These are phyloP conservation scores for Phytophthora sojae DNA, from an alignment of 352 stramenopile genomes.

Conservation along the genomic window DNA sequence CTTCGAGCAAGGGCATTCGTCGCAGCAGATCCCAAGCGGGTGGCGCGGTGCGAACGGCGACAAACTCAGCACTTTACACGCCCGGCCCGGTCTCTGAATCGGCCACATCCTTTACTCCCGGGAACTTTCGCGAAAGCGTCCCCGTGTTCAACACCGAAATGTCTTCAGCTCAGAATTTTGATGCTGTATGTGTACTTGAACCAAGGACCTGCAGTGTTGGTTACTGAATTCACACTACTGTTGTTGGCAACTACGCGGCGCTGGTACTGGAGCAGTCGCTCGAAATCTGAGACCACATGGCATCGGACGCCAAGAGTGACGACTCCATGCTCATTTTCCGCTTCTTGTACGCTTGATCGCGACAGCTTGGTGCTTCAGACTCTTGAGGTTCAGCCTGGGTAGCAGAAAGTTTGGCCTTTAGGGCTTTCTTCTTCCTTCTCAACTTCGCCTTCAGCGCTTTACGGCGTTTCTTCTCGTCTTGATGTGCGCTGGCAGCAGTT, in stretches of 20 bases:
- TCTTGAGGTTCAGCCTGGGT: background rate
- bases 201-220: background rate
- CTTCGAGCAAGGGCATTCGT: no score
- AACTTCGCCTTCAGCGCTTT: conserved; percentile 3
- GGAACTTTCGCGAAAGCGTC: no score
- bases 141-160: background rate
- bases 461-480: background rate
- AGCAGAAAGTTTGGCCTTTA: conserved; percentile 17
- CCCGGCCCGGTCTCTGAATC: no score
- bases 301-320: conserved; percentile 62
- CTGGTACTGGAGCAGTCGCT: conserved; percentile 49
- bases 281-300: conserved; percentile 76
- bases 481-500: background rate
- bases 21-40: no score
- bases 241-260: background rate
- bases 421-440: conserved; percentile 26
- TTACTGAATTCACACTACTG: no score
- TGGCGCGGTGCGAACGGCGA: no score
- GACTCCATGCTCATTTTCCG: conserved; percentile 78
- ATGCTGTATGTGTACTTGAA: no score
- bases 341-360: conserved; percentile 30
- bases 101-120: background rate
- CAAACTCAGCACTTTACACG: no score
- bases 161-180: background rate
- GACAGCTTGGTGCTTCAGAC: conserved; percentile 7